phyloP scores from a whole-genome alignment of 805 yeast species.

The Saturnispora dispora region DNA sequence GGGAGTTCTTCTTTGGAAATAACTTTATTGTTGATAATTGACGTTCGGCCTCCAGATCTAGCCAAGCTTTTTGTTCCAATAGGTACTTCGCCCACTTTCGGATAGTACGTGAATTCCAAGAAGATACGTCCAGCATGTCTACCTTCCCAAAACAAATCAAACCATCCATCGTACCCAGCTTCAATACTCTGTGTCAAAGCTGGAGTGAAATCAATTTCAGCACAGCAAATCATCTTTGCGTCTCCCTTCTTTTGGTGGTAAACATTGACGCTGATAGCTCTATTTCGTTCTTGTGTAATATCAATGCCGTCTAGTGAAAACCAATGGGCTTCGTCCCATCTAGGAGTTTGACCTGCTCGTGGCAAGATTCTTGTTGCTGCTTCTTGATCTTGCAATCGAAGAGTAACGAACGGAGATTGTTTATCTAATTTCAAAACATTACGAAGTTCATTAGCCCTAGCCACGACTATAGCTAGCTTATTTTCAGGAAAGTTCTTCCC shows the following conservation, averaged over 20 bases:
- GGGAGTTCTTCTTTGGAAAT: slow-evolving; percentile 9
- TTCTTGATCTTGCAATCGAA: slow-evolving; percentile 74
- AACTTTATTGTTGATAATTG: not conserved
- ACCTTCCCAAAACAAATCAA: slow-evolving; percentile 53
- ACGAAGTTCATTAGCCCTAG: slow-evolving; percentile 78
- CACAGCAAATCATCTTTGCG: slow-evolving; percentile 81
- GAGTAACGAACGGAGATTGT: slow-evolving; percentile 84
- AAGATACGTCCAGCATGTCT: slow-evolving; percentile 82
- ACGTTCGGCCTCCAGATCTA: slow-evolving; percentile 10
- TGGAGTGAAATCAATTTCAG: slow-evolving; percentile 66
- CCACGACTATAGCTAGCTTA: slow-evolving; percentile 63
- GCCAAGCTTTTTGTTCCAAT: slow-evolving; percentile 19
- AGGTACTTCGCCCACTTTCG: slow-evolving; percentile 33
- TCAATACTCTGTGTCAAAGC: slow-evolving; percentile 57
- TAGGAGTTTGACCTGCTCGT: slow-evolving; percentile 92
- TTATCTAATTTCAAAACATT: slow-evolving; percentile 82
- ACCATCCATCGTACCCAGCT: slow-evolving; percentile 85
- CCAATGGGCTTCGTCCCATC: slow-evolving; percentile 70
- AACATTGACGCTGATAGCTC: slow-evolving; percentile 59
- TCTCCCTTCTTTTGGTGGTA: slow-evolving; percentile 78
- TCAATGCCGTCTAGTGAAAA: slow-evolving; percentile 58
- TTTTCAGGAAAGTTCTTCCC: slow-evolving; percentile 27
- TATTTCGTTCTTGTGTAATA: slow-evolving; percentile 26
- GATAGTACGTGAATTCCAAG: slow-evolving; percentile 87
- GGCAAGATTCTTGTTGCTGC: slow-evolving; percentile 67